Base-by-base conservation (phyloP, 257 asterid genomes). In the Solanum tarapatanum region DNA sequence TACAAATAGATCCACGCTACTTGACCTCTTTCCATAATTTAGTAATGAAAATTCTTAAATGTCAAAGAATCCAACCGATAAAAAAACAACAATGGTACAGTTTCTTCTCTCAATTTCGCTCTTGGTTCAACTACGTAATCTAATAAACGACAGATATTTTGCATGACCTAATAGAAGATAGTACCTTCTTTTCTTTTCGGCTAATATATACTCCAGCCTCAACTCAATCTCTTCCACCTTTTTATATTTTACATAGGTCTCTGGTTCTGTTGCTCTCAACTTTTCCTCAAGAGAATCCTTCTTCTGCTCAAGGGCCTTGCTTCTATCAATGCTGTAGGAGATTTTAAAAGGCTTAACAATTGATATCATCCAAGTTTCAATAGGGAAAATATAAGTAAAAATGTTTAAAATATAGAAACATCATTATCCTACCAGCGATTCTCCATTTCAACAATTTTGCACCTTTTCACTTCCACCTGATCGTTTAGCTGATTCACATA, bases 181-280 rank as follows among this genome's bases (percentile, higher is more conserved):
- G 36, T 93, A 96, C 98, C 99, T 93, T 84, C 84, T 88, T 86
- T 89, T 89, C 84, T 89, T 89, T 91, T 92, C 96, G 69, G 92
- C 89, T 87, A 83, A 73, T 79, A 90, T 36, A 74, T 87, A 84
- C 62, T 92, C 92, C 6, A 87, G 92, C 87, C 91, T 93, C 90
- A 90, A 32, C 89, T 89, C 92, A 82, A 91, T 88, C 86, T 87
- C 94, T 70, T 89, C 90, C 87, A 84, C 88, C 86, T 79, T 89
- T 79, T 85, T 86, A 87, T 92, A 91, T 89, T 93, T 94, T 75
- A 86, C 92, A 62, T 82, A 88, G 10, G 89, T 92, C 85, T 90
- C 94, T 14, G 97, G 97, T 86, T 89, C 70, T 73, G 66, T 89
- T 35, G 90, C 90, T 45, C 39, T 76, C 45, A 91, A 58, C 45